Percentiles rank a stretch among this genome's conserved stretches.
Evolutionary conservation across 306 rosid species (phyloP).

Genomic region (Quercus bicolor): DNA sequence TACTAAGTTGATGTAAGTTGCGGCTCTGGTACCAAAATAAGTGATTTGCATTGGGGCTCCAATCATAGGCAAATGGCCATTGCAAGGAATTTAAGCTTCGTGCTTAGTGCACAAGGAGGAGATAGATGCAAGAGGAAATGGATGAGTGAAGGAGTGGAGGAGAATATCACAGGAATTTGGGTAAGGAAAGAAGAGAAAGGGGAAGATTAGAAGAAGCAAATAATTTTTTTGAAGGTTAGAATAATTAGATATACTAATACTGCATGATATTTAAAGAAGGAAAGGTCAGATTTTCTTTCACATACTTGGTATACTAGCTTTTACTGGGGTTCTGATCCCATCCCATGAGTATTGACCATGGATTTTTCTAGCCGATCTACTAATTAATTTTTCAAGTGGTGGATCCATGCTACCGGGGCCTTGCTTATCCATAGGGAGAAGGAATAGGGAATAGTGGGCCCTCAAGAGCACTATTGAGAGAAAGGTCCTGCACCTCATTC

Average conservation of each 20-base stretch:
- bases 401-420: neutral
- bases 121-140: neutral
- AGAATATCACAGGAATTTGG: neutral
- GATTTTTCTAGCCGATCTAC: neutral
- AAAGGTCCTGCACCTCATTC: neutral
- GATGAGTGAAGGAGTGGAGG: neutral
- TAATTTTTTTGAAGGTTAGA: neutral
- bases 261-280: neutral
- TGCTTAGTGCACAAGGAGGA: neutral
- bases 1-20: neutral
- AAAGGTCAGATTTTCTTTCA: neutral
- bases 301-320: neutral
- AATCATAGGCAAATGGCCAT: neutral
- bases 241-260: neutral
- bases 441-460: neutral
- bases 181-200: neutral
- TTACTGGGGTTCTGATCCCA: neutral
- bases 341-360: neutral
- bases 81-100: neutral
- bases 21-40: neutral
- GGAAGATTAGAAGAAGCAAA: neutral
- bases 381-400: neutral
- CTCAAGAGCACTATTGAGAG: neutral
- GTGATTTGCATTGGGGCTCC: neutral
- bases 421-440: neutral